Base-by-base conservation (phyloP, 2,329 filamentous ascomycete genomes). In the Ophiosphaerella herpotricha region DNA sequence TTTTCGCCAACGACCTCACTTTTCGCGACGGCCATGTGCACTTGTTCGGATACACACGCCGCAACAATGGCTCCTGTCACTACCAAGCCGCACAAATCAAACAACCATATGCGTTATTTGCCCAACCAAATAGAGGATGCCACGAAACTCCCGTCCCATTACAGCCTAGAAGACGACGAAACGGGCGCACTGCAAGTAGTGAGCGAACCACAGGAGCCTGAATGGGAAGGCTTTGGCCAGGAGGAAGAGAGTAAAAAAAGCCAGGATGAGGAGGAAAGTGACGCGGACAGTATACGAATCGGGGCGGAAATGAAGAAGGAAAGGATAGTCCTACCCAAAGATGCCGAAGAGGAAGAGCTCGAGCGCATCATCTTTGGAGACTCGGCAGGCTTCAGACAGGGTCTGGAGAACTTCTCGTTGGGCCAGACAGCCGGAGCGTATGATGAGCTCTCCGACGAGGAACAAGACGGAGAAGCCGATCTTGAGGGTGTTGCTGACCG, bases 311-410 rank as follows among this genome's bases (percentile, higher is more conserved):
- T 55, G 21, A 62, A 68, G 53, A 40, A 53, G n/a, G 63, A 65
- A 39, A 63, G 60, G 50, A 50, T 54, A 7, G 50, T 63, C 18
- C 39, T 64, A 21, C 86, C 89, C 43, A 94, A 93, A 70, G 91
- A 96, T 69, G 86, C 85, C 12, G 86, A 89, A 44, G 92, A 97
- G 72, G 85, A 88, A 66, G 90, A 93, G 70, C 84, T 97, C 26
- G 93, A 97, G 77, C 85, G 86, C 58, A 78, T 97, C 55, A 89
- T 99, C 3, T 89, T 99, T 55, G 94, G 94, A 47, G 89, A 96
- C 74, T 85, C 87, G 39, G 82, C 84, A n/a, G 89, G 87, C 31
- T 97, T 97, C 72, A 83, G 86, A 50, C 81, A 87, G 49, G 87
- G 87, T 36, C 77, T 97, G 43, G 88, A 88, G 76, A 66, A 76